A percentile compares a stretch with the other conserved stretches of the same genome.
These are phyloP conservation scores for Nyssa sinensis DNA, from an alignment of 148 eudicot genomes.

Conservation along the genomic window DNA sequence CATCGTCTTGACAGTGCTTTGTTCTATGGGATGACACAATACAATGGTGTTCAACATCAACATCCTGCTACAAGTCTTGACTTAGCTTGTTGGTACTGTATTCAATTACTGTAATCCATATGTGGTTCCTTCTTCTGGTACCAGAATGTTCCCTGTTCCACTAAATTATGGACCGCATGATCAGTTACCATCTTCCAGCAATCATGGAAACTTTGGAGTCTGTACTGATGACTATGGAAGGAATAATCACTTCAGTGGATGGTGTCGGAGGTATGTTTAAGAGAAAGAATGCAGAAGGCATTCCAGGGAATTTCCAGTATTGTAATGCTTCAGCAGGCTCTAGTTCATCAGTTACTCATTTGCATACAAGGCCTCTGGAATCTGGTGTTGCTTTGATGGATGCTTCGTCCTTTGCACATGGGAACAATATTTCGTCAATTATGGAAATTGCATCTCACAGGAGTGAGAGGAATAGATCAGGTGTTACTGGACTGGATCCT, in stretches of 20 bases:
- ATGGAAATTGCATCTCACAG: constrained; percentile 43
- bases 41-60: constrained; percentile 42
- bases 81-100: constrained; percentile 37
- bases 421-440: constrained; percentile 30
- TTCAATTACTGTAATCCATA: constrained; percentile 44
- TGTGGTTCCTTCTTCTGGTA: constrained; percentile 53
- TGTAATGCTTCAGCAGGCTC: constrained; percentile 53
- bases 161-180: constrained; percentile 50
- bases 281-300: constrained; percentile 66
- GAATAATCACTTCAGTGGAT: constrained; percentile 42
- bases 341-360: constrained; percentile 54
- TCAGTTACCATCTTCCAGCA: constrained; percentile 58
- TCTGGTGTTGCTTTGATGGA: constrained; percentile 42
- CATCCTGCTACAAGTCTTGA: constrained; percentile 62
- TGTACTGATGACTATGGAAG: constrained; percentile 47
- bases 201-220: constrained; percentile 38
- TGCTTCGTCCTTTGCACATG: constrained; percentile 37
- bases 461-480: constrained; percentile 37
- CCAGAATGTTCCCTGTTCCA: constrained; percentile 52
- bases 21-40: constrained; percentile 55
- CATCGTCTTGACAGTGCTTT: constrained; percentile 45
- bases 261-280: constrained; percentile 54
- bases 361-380: constrained; percentile 43
- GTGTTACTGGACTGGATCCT: constrained; percentile 44
- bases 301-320: constrained; percentile 42